Evolutionary conservation across 306 rosid genomes (phyloP).

Genomic region (Adenanthera pavonina): DNA sequence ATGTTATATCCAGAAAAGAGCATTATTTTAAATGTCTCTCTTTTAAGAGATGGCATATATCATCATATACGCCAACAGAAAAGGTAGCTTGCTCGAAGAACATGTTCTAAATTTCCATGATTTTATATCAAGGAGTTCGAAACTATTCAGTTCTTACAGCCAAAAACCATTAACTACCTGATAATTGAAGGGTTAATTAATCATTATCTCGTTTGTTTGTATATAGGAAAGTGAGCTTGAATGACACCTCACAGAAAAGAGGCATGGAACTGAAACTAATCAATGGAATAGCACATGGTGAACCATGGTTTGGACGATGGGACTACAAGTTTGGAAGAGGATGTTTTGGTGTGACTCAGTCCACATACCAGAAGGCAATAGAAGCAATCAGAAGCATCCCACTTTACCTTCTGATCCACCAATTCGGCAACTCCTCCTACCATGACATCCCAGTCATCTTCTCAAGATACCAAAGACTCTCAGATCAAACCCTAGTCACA

Average conservation of each 20-base stretch:
- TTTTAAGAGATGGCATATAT: no score
- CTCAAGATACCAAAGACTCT: constrained; percentile 74
- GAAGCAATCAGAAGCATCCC: constrained; percentile 76
- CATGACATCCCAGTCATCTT: constrained; percentile 61
- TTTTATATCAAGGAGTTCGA: no score
- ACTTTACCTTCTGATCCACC: constrained; percentile 57
- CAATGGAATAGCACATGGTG: constrained; percentile 68
- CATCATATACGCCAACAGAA: no score
- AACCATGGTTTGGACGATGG: constrained; percentile 88
- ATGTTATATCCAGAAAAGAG: no score
- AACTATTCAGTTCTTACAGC: no score
- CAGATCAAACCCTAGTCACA: constrained; percentile 70
- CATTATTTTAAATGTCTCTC: no score
- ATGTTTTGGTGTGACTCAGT: constrained; percentile 63
- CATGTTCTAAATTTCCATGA: no score
- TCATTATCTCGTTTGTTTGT: neutral
- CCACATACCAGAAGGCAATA: constrained; percentile 70
- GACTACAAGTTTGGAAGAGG: constrained; percentile 82
- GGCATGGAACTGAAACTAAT: constrained; percentile 82
- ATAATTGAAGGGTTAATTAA: no score
- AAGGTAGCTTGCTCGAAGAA: no score
- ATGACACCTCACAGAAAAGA: constrained; percentile 63
- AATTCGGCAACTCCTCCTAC: constrained; percentile 45
- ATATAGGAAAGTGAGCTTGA: constrained; percentile 79
- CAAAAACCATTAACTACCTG: no score